phyloP scores from a whole-genome alignment of 345 rosid genomes.

The Streptanthus diversifolius region DNA sequence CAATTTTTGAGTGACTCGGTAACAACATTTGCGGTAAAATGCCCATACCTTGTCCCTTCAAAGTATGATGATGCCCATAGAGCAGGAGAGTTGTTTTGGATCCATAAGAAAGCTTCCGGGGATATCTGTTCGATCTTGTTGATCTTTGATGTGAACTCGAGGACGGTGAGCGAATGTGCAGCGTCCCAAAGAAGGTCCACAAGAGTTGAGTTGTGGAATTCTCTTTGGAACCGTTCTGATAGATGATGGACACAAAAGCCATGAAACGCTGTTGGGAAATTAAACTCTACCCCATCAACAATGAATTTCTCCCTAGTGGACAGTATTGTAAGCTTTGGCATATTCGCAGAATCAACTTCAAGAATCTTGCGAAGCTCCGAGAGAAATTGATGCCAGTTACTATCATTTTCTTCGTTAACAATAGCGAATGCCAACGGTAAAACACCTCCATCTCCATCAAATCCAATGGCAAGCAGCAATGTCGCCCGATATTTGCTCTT shows the following conservation, averaged over 20 bases:
- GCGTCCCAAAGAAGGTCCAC: constrained; percentile 83
- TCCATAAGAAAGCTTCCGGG: constrained; percentile 74
- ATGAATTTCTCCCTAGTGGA: constrained; percentile 68
- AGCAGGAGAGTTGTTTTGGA: constrained; percentile 60
- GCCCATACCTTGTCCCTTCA: constrained; percentile 81
- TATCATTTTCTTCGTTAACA: constrained; percentile 70
- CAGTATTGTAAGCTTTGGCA: constrained; percentile 80
- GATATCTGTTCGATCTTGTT: constrained; percentile 71
- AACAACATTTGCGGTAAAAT: constrained; percentile 56
- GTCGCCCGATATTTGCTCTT: constrained; percentile 80
- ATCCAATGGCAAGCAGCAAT: constrained; percentile 77
- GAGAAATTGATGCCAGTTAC: constrained; percentile 85
- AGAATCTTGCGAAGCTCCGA: constrained; percentile 71
- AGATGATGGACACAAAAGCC: constrained; percentile 77
- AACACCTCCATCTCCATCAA: constrained; percentile 82
- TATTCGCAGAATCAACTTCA: constrained; percentile 67
- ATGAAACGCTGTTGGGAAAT: constrained; percentile 83
- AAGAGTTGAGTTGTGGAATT: constrained; percentile 67
- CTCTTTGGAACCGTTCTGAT: constrained; percentile 58
- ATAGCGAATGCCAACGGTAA: constrained; percentile 86
- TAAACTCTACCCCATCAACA: constrained; percentile 76
- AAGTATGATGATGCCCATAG: constrained; percentile 83
- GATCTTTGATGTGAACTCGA: constrained; percentile 65
- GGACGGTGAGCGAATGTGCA: constrained; percentile 60
- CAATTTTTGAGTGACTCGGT: constrained; percentile 60